phyloP scores from a whole-genome alignment of 2,329 filamentous ascomycete genomes.

The Thelonectria discophora region DNA sequence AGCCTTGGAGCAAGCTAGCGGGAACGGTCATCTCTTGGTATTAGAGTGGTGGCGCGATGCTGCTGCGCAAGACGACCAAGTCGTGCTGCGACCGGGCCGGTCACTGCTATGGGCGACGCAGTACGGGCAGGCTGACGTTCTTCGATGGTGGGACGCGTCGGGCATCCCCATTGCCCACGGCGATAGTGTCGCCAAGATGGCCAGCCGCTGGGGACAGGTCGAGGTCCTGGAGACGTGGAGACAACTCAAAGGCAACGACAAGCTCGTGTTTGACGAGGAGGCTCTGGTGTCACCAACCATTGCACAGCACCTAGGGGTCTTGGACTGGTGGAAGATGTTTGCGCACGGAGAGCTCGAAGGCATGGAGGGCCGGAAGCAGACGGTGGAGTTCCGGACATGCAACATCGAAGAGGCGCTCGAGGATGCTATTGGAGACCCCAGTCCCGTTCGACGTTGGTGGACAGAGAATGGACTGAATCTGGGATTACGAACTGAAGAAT shows the following conservation, averaged over 20 bases:
- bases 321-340: constrained; percentile 91
- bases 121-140: constrained; percentile 77
- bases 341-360: constrained; percentile 63
- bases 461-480: constrained; percentile 82
- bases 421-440: constrained; percentile 80
- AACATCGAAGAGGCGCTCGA: constrained; percentile 95
- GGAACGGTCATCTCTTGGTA: constrained; percentile 83
- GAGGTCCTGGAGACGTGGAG: constrained; percentile 86
- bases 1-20: constrained; percentile 87
- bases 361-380: constrained; percentile 65
- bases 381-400: constrained; percentile 92
- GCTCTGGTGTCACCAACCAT: constrained; percentile 88
- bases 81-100: constrained; percentile 81
- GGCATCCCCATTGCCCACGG: constrained; percentile 82
- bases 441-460: constrained; percentile 86
- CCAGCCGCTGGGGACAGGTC: constrained; percentile 85
- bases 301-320: constrained; percentile 81
- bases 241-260: constrained; percentile 69
- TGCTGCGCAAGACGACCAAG: constrained; percentile 64
- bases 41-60: constrained; percentile 93
- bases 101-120: constrained; percentile 86
- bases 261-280: constrained; percentile 80
- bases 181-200: constrained; percentile 84
- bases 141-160: constrained; percentile 89
- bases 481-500: constrained; percentile 84